Conservation (phyloP, 352 stramenopile species). For the Globisporangium alternatum region DNA sequence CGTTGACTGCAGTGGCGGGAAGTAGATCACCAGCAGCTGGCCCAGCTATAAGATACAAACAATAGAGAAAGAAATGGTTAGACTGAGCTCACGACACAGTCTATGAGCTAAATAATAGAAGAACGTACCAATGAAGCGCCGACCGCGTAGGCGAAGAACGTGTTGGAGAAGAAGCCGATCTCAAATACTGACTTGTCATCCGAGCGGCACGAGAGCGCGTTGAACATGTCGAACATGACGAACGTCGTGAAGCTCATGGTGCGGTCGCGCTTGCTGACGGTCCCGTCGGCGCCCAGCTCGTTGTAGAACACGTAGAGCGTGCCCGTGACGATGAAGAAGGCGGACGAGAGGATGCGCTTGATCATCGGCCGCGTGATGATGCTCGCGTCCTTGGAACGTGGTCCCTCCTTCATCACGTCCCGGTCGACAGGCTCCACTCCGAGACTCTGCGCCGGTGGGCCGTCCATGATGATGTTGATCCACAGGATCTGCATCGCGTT, state of each 20-base stretch:
- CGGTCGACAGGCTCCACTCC: constrained; percentile 85
- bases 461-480: constrained; percentile 99
- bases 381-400: constrained; percentile 66
- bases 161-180: constrained; percentile 91
- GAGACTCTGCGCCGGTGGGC: constrained; percentile 77
- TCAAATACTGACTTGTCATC: constrained; percentile 93
- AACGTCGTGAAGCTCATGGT: constrained; percentile 99
- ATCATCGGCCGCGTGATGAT: constrained; percentile 82
- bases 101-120: neutral
- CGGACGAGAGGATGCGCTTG: constrained; percentile 59
- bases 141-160: constrained; percentile 92
- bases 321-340: constrained; percentile 71
- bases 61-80: constrained; percentile 8
- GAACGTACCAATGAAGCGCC: constrained; percentile 78
- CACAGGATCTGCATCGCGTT: constrained; percentile 97
- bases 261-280: constrained; percentile 92
- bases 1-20: constrained; percentile 92
- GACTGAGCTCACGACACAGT: neutral
- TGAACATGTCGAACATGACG: constrained; percentile 98
- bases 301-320: constrained; percentile 87
- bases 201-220: constrained; percentile 95
- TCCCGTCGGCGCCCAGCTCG: constrained; percentile 81
- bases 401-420: constrained; percentile 85
- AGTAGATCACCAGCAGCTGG: constrained; percentile 96
- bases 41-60: constrained; percentile 48